Conservation (phyloP, 1,139 yeast species). For the Petasospora fabianii region DNA sequence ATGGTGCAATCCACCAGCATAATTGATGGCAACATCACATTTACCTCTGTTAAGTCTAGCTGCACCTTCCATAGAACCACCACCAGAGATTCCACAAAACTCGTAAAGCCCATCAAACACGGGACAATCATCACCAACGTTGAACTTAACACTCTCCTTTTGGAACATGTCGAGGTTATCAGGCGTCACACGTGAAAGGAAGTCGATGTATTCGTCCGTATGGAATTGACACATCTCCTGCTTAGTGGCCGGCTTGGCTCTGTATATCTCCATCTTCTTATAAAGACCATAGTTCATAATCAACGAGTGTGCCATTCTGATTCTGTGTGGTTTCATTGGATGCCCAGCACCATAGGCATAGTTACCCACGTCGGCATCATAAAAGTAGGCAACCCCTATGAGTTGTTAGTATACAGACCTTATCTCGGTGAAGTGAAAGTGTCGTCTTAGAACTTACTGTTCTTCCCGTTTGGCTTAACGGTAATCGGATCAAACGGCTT, state of each 20-base stretch:
- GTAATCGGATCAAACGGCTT: conserved; percentile 59
- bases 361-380: conserved; percentile 89
- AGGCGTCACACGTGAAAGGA: conserved; percentile 88
- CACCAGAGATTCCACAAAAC: conserved; percentile 91
- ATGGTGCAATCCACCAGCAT: conserved; percentile 97
- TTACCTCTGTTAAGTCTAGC: conserved; percentile 88
- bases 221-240: conserved; percentile 99
- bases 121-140: conserved; percentile 97
- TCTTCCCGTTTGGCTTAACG: conserved; percentile 54
- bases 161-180: conserved; percentile 89
- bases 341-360: conserved; percentile 98
- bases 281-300: conserved; percentile 97
- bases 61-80: conserved; percentile 97
- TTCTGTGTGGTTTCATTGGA: conserved; percentile 98
- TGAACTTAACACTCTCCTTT: conserved; percentile 90
- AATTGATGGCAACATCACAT: conserved; percentile 93
- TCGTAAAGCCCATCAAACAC: conserved; percentile 95
- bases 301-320: conserved; percentile 96
- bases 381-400: conserved; percentile 57
- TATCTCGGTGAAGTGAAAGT: neutral
- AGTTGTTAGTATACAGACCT: conserved; percentile 8
- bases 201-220: conserved; percentile 95
- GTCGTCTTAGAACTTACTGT: conserved; percentile 35
- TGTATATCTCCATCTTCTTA: conserved; percentile 93
- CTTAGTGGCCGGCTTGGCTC: conserved; percentile 97